Conservation (phyloP, 202 grass and related monocot genomes). For the Panicum virgatum region DNA sequence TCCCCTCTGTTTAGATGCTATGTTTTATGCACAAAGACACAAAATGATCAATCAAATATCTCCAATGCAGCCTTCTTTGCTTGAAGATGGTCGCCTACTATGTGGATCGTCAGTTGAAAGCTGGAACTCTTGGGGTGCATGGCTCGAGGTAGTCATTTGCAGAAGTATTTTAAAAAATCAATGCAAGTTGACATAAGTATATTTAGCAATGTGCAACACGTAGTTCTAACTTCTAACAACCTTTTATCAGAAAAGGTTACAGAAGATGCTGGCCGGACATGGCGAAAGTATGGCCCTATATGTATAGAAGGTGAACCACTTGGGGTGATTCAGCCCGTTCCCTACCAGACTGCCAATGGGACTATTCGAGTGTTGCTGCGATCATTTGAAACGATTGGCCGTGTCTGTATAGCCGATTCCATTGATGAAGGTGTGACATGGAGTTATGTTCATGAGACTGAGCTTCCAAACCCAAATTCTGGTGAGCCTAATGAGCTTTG, state of each 20-base stretch:
- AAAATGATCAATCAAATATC: neutral
- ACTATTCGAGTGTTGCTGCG: constrained; percentile 77
- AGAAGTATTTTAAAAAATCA: neutral
- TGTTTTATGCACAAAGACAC: neutral
- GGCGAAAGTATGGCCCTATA: constrained; percentile 90
- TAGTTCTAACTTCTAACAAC: constrained; percentile 13
- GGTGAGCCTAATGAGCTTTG: constrained; percentile 40
- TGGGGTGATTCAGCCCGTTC: constrained; percentile 94
- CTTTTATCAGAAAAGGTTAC: constrained; percentile 61
- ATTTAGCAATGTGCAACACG: neutral
- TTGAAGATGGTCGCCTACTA: constrained; percentile 74
- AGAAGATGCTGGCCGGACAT: constrained; percentile 63
- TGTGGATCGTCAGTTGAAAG: constrained; percentile 98
- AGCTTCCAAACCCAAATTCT: constrained; percentile 82
- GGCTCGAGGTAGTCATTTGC: constrained; percentile 74
- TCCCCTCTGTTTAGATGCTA: neutral
- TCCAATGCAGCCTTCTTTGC: constrained; percentile 69
- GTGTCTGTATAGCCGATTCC: constrained; percentile 64
- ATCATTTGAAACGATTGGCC: constrained; percentile 65
- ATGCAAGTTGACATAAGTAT: neutral
- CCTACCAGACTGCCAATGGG: constrained; percentile 66
- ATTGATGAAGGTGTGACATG: constrained; percentile 60
- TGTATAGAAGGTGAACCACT: constrained; percentile 72
- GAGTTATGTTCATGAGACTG: constrained; percentile 54
- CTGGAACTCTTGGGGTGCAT: constrained; percentile 99